Conservation (phyloP, 441 rosid genomes). For the Adansonia madagascariensis region DNA sequence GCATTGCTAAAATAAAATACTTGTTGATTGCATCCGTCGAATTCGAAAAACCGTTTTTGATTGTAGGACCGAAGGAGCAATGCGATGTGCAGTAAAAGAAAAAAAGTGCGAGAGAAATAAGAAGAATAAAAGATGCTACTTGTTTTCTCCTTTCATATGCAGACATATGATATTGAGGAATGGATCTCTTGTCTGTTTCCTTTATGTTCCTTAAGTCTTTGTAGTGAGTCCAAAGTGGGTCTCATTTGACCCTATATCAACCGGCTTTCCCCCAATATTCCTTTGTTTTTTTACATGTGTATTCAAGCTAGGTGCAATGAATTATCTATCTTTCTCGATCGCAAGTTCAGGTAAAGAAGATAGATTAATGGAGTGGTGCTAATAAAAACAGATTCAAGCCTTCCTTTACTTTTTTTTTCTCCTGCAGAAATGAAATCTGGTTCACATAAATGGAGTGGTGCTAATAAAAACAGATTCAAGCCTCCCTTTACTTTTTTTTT, state of each 20-base stretch:
- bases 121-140: neutral
- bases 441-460: neutral
- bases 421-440: too few relatives aligned
- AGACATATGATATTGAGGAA: neutral
- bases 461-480: neutral
- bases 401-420: neutral
- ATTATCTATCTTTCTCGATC: neutral
- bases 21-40: too few relatives aligned
- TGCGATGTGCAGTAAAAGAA: too few relatives aligned
- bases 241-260: neutral
- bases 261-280: neutral
- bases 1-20: too few relatives aligned
- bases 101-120: too few relatives aligned
- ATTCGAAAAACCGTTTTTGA: too few relatives aligned
- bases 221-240: constrained; percentile 1
- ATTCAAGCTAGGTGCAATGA: too few relatives aligned
- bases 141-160: neutral
- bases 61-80: too few relatives aligned
- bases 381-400: neutral
- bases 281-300: too few relatives aligned
- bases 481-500: neutral
- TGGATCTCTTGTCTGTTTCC: neutral
- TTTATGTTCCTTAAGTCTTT: neutral
- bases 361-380: neutral
- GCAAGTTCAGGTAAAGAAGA: neutral